Evolutionary conservation across 2,329 filamentous ascomycete genomes (phyloP), one percentile per base, ranked within the genome.

Genomic region (Blastomyces percursus): DNA sequence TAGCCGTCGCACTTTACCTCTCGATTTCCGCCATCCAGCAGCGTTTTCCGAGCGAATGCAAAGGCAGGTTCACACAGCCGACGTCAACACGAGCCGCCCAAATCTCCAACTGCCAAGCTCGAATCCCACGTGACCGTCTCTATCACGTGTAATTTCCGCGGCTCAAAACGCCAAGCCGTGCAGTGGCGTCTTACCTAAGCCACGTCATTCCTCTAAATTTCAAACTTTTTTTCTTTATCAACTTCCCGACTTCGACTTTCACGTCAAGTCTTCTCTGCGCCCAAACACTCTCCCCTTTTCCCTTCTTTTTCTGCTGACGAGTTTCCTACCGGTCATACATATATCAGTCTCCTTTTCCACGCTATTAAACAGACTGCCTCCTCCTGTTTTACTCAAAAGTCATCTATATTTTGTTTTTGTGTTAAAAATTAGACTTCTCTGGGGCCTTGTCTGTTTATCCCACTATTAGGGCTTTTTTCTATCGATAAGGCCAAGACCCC

Each of bases 401-500:
- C 42, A n/a, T 60, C 59, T 64, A 55, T 62, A 50, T 30, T 64
- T 64, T 61, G 51, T 61, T 59, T 42, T 46, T 46, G 48, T 50
- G 40, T 44, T 44, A 38, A 56, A 56, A 59, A 35, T 51, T 64
- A 44, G 48, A 56, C 44, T 63, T 51, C 56, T 59, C 58, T 55
- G 30, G 30, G 24, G 21, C 30, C 44, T n/a, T 46, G 40, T 42
- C 27, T 27, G 46, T 51, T 30, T 57, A 64, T 55, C 66, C 66
- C 66, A 66, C 66, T 61, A 30, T 67, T 66, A 66, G 66, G 66
- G 62, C 64, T 65, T 64, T 64, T 59, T 67, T 67, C 68, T 75
- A 76, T 77, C 74, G 74, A 77, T 76, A 77, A 76, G 74, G 72
- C 63, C 59, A 70, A 69, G 70, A 69, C 67, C 65, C 64, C 64